Base-by-base conservation (phyloP, 768 basidiomycete species). In the Glaciozyma martinii region DNA sequence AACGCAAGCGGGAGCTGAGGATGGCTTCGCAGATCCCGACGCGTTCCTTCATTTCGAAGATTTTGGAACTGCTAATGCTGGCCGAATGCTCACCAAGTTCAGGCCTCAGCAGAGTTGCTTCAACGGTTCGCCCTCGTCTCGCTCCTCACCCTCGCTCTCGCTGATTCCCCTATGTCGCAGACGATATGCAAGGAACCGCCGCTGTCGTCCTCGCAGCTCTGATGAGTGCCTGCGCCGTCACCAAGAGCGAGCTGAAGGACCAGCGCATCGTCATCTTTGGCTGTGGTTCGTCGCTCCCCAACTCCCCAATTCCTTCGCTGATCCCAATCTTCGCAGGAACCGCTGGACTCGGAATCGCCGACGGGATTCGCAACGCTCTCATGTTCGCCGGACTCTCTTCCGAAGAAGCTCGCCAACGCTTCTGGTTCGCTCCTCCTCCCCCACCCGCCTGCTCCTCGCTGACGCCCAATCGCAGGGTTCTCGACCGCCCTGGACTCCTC, bases 191-290 rank as follows among this genome's bases (percentile, higher is more conserved):
- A 79, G 85, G 86, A 43, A 86, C 89, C 13, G 85, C 88, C 32
- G 85, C 87, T 0, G 87, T 89, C 40, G 85, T 86, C 1, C 80
- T 89, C 27, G 81, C 87, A 0, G 83, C 83, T 16, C 75, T 87
- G 50, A 84, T 86, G 79, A 80, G 86, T 0, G 87, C 86, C 1
- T 80, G 85, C 42, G 81, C 83, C 19, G 83, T 88, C 19, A 86
- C 86, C 18, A 84, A 82, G 73, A 75, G 77, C 46, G 80, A 82
- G 71, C 79, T 93, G 44, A 78, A 82, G 8, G 86, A 88, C 61
- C 90, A 92, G 74, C 82, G 87, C 9, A 85, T 85, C 73, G 78
- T 90, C 65, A 80, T 90, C 61, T 88, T 86, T 73, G 90, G 90
- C 13, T 85, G 88, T 0, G 90, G 78, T 30, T 74, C 74, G 40